These are phyloP conservation scores for Corylus avellana DNA, from an alignment of 306 rosid genomes.

Conservation along the genomic window DNA sequence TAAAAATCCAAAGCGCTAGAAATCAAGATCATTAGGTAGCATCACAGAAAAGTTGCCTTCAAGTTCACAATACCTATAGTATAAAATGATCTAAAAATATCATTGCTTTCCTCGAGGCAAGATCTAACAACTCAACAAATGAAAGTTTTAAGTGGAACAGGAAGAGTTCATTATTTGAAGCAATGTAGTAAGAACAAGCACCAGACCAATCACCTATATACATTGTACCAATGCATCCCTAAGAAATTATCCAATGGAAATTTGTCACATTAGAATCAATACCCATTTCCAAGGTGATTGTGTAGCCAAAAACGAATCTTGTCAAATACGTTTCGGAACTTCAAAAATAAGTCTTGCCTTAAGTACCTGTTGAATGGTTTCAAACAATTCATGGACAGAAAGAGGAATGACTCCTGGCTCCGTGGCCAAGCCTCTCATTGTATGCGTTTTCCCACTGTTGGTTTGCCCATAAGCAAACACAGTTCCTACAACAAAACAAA, in stretches of 20 bases:
- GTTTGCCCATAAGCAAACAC: conserved; percentile 98
- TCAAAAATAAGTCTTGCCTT: neutral
- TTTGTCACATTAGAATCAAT: neutral
- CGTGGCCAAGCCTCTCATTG: conserved; percentile 73
- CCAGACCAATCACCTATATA: neutral
- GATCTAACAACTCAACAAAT: neutral
- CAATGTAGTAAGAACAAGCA: neutral
- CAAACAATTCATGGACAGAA: conserved; percentile 69
- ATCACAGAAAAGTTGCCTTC: neutral
- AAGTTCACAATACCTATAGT: neutral
- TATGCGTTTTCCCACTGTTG: conserved; percentile 91
- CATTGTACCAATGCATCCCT: neutral
- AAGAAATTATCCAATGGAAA: neutral
- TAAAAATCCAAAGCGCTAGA: neutral
- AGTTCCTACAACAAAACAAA: conserved; percentile 54
- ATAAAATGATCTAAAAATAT: neutral
- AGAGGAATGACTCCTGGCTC: conserved; percentile 92
- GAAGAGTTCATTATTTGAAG: neutral
- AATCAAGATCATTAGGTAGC: neutral
- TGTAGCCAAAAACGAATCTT: neutral
- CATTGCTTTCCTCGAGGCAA: neutral
- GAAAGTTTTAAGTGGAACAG: neutral
- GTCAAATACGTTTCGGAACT: neutral
- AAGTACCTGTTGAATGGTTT: conserved; percentile 60
- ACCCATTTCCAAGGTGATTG: neutral